These are phyloP conservation scores for Chrysopogon serrulatus DNA, from an alignment of 176 grass and related monocot genomes.

Conservation along the genomic window DNA sequence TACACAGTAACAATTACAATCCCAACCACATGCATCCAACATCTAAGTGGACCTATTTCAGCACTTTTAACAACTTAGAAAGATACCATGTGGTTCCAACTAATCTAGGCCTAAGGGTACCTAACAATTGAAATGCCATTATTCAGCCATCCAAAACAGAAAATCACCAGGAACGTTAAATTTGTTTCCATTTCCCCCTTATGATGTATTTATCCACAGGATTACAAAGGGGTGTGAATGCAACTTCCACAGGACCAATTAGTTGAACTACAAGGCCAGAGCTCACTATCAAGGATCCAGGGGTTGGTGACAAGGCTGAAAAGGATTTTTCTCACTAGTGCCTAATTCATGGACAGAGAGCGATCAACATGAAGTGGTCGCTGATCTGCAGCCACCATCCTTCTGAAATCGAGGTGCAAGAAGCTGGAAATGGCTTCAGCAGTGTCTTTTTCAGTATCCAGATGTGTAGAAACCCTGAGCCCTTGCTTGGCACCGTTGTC, in stretches of 20 bases:
- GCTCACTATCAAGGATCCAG: background rate
- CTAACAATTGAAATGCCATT: background rate
- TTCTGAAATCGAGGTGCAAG: background rate
- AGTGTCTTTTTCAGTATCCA: background rate
- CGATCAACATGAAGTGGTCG: background rate
- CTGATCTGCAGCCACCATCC: background rate
- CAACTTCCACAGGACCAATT: background rate
- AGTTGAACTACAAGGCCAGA: background rate
- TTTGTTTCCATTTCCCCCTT: background rate
- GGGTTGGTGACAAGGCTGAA: background rate
- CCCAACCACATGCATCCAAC: background rate
- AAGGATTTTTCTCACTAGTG: background rate
- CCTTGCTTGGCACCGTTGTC: background rate
- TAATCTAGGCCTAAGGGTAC: background rate
- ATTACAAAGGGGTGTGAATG: background rate
- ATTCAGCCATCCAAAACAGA: background rate
- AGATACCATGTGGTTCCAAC: background rate
- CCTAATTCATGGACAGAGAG: background rate
- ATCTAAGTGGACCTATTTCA: background rate
- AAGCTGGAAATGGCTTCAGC: background rate
- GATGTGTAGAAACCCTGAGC: background rate
- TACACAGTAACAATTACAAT: background rate
- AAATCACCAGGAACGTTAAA: background rate
- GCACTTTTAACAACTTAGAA: background rate
- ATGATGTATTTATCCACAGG: background rate